Evolutionary conservation across 352 stramenopile genomes (phyloP), one percentile per base, ranked within the genome.

Genomic region (Phytophthora ramorum): DNA sequence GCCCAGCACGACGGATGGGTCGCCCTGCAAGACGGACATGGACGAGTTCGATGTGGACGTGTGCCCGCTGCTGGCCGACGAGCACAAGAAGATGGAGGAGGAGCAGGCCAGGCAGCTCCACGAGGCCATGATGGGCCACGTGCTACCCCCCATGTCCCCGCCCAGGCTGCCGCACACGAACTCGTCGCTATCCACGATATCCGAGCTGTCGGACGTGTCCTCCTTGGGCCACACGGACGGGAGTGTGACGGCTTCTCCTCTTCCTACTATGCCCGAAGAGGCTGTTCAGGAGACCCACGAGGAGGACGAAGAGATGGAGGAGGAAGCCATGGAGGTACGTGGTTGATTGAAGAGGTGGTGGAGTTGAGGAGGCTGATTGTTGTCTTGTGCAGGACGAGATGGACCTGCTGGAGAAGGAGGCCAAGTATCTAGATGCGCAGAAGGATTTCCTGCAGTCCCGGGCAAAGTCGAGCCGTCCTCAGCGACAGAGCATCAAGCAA

Each of bases 391-490:
- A 91, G 77, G 70, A 88, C 45, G 79, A 92, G 34, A 60, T 75
- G 19, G 73, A 90, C 20, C 37, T 92, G 66, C 53, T 92, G 49
- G 53, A 80, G 61, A 92, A 92, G 51, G 84, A 92, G 34, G 78
- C 73, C 47, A 92, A 83, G 63, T 91, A 91, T 52, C 34, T 92
- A 45, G 76, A 86, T 48, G 84, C 84, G 0, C 81, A 92, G 62
- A 79, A 74, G 48, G 79, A 90, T 58, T 91, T 84, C 53, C 47
- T 92, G 47, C 32, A 87, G 17, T 89, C 84, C 45, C 68, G 79
- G 16, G 76, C 72, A 17, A 84, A 81, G 44, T 83, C 66, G 9
- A 81, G 50, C 13, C 71, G 68, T 7, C 73, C 63, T 24, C 76
- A 76, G 49, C 74, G 78, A 20, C 56, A 68, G 28, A 81, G 61